Percentiles rank a stretch among this genome's conserved stretches.
phyloP scores from a whole-genome alignment of 2,329 filamentous ascomycete genomes.

The Aspergillus ustus region DNA sequence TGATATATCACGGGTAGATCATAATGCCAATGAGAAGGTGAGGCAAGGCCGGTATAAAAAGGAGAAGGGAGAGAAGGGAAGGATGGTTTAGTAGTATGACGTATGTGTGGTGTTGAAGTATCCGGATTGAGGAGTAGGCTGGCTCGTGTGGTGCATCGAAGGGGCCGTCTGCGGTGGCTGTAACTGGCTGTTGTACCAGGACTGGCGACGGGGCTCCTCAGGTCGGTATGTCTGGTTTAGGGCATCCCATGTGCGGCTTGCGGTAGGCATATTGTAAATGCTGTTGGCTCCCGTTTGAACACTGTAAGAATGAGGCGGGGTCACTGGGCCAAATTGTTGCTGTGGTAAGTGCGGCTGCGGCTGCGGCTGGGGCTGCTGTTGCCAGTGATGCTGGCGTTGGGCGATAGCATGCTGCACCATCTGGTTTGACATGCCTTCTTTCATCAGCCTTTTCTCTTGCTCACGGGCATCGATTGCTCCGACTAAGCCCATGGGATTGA shows the following conservation, averaged over 20 bases:
- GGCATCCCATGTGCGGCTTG: slow-evolving; percentile 44
- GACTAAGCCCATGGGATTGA: slow-evolving; percentile 66
- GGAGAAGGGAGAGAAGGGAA: slow-evolving; percentile 1
- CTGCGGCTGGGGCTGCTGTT: slow-evolving; percentile 36
- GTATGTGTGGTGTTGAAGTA: slow-evolving; percentile 31
- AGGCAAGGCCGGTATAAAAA: slow-evolving; percentile 1
- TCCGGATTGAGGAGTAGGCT: slow-evolving; percentile 32
- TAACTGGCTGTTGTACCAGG: slow-evolving; percentile 38
- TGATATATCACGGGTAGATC: slow-evolving; percentile 12
- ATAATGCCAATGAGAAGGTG: slow-evolving; percentile 7
- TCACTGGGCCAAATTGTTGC: slow-evolving; percentile 40
- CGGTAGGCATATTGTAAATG: slow-evolving; percentile 41
- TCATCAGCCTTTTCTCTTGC: slow-evolving; percentile 74
- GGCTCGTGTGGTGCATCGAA: slow-evolving; percentile 33
- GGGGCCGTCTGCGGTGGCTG: slow-evolving; percentile 30
- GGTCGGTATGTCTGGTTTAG: slow-evolving; percentile 36
- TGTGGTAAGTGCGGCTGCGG: slow-evolving; percentile 29
- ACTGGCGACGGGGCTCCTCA: slow-evolving; percentile 39
- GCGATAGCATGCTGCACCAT: slow-evolving; percentile 75
- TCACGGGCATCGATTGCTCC: slow-evolving; percentile 81
- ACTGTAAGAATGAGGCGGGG: slow-evolving; percentile 20
- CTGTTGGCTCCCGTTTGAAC: slow-evolving; percentile 22
- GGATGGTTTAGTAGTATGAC: slow-evolving; percentile 27
- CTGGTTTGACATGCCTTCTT: slow-evolving; percentile 69
- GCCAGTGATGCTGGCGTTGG: slow-evolving; percentile 64